Evolutionary conservation across 129 eudicot species (phyloP).

Genomic region (Centaurea solstitialis): DNA sequence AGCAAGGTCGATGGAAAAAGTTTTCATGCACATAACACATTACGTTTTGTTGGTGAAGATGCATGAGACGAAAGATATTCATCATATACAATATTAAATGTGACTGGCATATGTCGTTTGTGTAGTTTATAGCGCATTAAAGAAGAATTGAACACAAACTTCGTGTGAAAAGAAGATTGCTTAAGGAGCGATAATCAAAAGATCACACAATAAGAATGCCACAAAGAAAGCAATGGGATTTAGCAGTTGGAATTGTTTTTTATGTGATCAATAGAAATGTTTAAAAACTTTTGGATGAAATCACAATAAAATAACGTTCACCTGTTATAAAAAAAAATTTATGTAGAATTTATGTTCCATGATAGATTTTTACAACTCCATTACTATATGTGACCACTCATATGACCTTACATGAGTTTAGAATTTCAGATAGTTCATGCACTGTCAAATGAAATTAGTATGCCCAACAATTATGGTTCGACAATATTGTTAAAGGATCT

Average conservation of each 20-base stretch:
- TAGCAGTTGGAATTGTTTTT: neutral
- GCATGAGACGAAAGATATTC: neutral
- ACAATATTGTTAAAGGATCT: neutral
- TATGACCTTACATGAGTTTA: no score
- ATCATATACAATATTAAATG: neutral
- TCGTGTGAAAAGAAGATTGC: neutral
- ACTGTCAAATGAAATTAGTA: neutral
- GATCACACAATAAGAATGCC: neutral
- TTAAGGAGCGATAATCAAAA: neutral
- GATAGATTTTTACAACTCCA: neutral
- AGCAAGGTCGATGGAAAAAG: neutral
- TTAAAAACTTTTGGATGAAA: neutral
- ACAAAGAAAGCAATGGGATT: neutral
- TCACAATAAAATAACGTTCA: neutral
- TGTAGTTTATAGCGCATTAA: neutral
- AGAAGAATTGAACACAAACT: neutral
- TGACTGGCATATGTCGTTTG: neutral
- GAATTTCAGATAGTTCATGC: neutral
- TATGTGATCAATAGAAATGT: neutral
- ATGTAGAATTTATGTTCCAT: no score
- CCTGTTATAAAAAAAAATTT: no score
- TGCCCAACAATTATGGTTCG: neutral
- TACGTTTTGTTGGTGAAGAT: neutral
- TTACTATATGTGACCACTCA: neutral
- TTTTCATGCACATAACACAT: neutral